Evolutionary conservation across 2,329 filamentous ascomycete genomes (phyloP).

Genomic region (Zymoseptoria passerinii): DNA sequence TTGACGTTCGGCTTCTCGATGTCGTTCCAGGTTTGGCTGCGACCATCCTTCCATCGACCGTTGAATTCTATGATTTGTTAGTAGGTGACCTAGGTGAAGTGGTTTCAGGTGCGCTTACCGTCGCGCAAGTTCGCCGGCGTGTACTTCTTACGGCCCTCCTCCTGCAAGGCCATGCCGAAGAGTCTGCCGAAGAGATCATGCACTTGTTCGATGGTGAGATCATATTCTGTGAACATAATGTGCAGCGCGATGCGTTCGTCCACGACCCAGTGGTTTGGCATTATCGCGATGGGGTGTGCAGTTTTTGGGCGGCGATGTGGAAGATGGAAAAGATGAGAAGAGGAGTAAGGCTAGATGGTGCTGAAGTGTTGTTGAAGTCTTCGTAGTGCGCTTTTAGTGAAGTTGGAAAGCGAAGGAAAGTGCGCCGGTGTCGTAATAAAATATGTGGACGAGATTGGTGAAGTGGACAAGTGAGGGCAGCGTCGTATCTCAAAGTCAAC

Average conservation of each 20-base stretch:
- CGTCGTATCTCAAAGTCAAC: not conserved
- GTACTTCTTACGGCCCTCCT: conserved; percentile 1
- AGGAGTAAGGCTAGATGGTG: too few species aligned
- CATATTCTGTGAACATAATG: conserved; percentile 2
- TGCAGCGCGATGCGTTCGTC: conserved; percentile 1
- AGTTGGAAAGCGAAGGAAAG: too few species aligned
- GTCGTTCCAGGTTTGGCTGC: not conserved
- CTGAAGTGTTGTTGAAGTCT: not conserved
- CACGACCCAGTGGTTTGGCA: not conserved
- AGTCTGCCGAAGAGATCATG: conserved; percentile 6
- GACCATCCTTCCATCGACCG: not conserved
- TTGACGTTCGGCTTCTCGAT: not conserved
- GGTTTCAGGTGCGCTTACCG: not conserved
- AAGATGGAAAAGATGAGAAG: not conserved
- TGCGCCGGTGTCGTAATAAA: not conserved
- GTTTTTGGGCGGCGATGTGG: not conserved
- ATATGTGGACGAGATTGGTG: not conserved
- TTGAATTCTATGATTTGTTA: not conserved
- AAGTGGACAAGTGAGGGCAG: not conserved
- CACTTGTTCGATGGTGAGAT: not conserved
- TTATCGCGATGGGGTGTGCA: not conserved
- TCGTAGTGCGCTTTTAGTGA: too few species aligned
- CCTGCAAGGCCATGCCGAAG: not conserved
- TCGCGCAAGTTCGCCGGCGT: not conserved
- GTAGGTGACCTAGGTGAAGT: not conserved